Conservation (phyloP, 345 rosid species). For the Sapria himalayana region DNA sequence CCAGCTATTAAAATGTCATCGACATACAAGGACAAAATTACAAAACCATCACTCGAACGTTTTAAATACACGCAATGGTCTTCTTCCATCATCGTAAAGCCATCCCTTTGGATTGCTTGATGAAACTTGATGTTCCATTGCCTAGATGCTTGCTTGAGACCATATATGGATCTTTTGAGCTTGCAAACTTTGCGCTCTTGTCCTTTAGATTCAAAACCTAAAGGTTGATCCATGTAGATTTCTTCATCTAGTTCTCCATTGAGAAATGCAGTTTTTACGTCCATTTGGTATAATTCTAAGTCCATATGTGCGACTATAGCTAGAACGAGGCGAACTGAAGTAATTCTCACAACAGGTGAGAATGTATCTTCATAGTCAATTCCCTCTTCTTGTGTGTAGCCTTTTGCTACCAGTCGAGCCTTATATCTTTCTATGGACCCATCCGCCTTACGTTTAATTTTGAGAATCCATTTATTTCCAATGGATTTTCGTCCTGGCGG, state of each 20-base stretch:
- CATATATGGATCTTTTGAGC: neutral
- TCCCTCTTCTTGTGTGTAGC: neutral
- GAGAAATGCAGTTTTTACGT: neutral
- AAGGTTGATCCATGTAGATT: neutral
- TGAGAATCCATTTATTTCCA: constrained; percentile 1
- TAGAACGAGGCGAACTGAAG: neutral
- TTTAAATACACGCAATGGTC: constrained; percentile 3
- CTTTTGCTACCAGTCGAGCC: neutral
- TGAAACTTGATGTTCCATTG: constrained; percentile 3
- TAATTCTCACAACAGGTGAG: neutral
- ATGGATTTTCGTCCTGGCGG: neutral
- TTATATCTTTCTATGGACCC: neutral
- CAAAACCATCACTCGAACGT: neutral
- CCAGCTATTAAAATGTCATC: neutral
- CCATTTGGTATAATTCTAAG: constrained; percentile 2
- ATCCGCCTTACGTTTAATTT: neutral
- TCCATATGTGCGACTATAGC: neutral
- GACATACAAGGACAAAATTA: constrained; percentile 3
- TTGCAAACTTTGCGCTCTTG: neutral
- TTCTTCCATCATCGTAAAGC: neutral
- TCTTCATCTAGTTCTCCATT: neutral
- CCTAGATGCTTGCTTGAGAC: neutral
- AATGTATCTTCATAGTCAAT: constrained; percentile 3
- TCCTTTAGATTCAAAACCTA: neutral
- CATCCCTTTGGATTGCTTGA: neutral